Percentiles rank a stretch among this genome's conserved stretches.
Conservation (phyloP, 768 basidiomycete species). For the Podaxis sp. region DNA sequence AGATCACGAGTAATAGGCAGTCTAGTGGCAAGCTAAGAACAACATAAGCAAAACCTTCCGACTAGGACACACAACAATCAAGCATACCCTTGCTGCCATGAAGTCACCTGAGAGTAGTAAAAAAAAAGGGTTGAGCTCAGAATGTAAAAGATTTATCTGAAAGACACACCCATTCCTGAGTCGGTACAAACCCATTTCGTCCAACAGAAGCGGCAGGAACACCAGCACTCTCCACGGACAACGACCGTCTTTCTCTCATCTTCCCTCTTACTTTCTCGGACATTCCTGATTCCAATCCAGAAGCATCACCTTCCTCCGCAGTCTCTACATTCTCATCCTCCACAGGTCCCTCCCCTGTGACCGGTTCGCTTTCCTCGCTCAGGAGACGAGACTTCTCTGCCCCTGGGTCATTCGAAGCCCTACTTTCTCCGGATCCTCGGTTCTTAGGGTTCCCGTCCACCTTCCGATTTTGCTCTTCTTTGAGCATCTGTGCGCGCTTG, state of each 20-base stretch:
- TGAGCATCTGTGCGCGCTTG: constrained; percentile 63
- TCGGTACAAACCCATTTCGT: constrained; percentile 89
- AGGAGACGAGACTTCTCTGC: constrained; percentile 69
- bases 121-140: not conserved
- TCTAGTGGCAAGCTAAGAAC: constrained; percentile 76
- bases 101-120: constrained; percentile 56
- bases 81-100: constrained; percentile 92
- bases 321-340: constrained; percentile 7
- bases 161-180: constrained; percentile 88
- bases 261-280: constrained; percentile 95
- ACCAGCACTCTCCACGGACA: constrained; percentile 28
- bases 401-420: constrained; percentile 34
- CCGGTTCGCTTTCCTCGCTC: constrained; percentile 36
- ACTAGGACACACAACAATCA: constrained; percentile 2
- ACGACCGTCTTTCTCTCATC: constrained; percentile 69
- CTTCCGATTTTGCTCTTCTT: constrained; percentile 55
- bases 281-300: not conserved
- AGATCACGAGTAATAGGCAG: constrained; percentile 79
- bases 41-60: constrained; percentile 9
- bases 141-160: not conserved
- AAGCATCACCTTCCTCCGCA: constrained; percentile 7
- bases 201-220: constrained; percentile 65
- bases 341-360: constrained; percentile 17
- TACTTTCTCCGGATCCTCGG: constrained; percentile 30
- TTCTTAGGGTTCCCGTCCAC: constrained; percentile 34